Percentiles rank a stretch among this genome's conserved stretches.
phyloP scores from a whole-genome alignment of 345 rosid genomes.

The Salix arbutifolia region DNA sequence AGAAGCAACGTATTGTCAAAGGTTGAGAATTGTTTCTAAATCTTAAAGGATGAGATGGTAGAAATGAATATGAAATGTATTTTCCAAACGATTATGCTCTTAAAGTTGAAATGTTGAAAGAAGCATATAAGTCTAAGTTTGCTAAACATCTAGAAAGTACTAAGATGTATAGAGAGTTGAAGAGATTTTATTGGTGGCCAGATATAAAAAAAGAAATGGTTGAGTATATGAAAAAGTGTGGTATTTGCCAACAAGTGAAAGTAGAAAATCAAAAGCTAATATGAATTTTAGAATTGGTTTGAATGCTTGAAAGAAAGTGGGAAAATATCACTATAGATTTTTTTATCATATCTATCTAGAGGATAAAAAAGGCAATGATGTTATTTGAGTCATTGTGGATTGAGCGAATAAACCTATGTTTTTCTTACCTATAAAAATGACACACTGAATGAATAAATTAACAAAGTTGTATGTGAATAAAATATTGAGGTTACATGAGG shows the following conservation, averaged over 20 bases:
- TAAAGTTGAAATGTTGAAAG: not conserved
- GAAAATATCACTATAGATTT: not conserved
- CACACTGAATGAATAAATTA: not conserved
- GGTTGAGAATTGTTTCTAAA: no score
- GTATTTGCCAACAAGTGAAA: not conserved
- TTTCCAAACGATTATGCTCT: no score
- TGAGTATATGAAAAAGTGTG: not conserved
- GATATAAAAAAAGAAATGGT: not conserved
- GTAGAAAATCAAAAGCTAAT: not conserved
- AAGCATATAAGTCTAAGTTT: not conserved
- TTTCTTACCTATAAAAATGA: not conserved
- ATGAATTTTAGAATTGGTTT: no score
- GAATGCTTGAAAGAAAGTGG: not conserved
- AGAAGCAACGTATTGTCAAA: no score
- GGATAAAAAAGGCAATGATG: not conserved
- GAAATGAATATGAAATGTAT: no score
- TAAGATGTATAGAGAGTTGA: not conserved
- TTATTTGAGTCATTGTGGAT: not conserved
- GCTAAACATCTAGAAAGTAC: not conserved
- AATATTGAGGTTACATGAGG: no score
- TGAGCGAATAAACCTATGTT: not conserved
- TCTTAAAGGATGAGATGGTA: no score
- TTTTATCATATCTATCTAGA: not conserved
- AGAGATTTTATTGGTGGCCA: not conserved
- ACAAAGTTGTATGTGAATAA: not conserved